phyloP scores from a whole-genome alignment of 345 rosid genomes.

The Turnera subulata region DNA sequence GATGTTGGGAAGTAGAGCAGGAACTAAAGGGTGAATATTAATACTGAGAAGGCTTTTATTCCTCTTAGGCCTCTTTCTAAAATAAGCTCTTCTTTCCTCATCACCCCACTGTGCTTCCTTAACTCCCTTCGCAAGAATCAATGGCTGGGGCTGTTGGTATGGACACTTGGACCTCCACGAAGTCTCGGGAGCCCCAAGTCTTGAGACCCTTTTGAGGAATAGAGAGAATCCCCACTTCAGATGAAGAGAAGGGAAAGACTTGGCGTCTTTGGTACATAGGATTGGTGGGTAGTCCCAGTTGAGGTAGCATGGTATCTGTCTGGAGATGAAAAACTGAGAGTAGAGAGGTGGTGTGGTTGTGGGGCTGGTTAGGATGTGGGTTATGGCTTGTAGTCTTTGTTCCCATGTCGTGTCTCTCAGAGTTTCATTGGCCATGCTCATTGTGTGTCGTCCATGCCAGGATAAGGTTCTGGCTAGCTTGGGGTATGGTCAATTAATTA shows the following conservation, averaged over 20 bases:
- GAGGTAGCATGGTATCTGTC: constrained; percentile 50
- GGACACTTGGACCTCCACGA: constrained; percentile 83
- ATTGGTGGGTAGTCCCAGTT: constrained; percentile 77
- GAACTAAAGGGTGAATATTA: constrained; percentile 51
- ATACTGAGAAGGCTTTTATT: constrained; percentile 37
- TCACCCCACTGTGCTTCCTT: constrained; percentile 73
- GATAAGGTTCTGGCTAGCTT: too few species aligned
- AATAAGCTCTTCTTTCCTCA: constrained; percentile 46
- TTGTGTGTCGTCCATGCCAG: too few species aligned
- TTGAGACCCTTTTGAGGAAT: constrained; percentile 47
- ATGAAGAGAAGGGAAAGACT: constrained; percentile 26
- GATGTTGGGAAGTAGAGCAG: constrained; percentile 56
- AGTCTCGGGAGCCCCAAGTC: constrained; percentile 49
- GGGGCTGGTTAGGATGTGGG: constrained; percentile 56
- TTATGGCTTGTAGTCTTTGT: constrained; percentile 40
- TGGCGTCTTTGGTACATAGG: constrained; percentile 27
- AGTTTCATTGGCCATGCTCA: too few species aligned
- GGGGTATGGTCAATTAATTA: too few species aligned
- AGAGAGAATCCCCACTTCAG: constrained; percentile 49
- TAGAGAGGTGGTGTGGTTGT: constrained; percentile 42
- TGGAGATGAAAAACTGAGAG: constrained; percentile 52
- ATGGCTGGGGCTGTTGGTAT: constrained; percentile 68
- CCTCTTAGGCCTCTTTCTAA: constrained; percentile 51
- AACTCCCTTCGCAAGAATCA: constrained; percentile 54
- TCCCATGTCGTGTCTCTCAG: constrained; percentile 25